phyloP scores from a whole-genome alignment of 441 rosid species.

The Erodium texanum region DNA sequence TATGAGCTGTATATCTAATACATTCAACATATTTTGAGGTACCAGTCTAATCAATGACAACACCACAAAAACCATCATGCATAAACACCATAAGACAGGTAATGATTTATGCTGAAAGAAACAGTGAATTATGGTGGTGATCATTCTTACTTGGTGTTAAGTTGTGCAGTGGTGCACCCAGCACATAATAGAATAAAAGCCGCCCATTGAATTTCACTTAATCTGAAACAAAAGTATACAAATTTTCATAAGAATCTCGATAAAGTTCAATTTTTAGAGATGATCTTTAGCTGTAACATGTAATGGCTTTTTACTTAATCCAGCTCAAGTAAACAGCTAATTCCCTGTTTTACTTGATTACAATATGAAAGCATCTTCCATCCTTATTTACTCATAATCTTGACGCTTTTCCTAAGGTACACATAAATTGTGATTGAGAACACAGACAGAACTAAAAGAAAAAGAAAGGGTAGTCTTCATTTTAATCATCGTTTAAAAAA shows the following conservation, averaged over 20 bases:
- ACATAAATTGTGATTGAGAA: background rate
- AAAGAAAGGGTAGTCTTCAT: background rate
- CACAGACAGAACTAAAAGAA: background rate
- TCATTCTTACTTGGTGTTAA: constrained; percentile 65
- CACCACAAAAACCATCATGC: background rate
- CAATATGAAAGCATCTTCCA: background rate
- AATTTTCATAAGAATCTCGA: background rate
- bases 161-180: constrained; percentile 93
- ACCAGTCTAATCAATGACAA: constrained; percentile 6
- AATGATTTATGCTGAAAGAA: constrained; percentile 8
- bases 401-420: background rate
- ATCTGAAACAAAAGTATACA: constrained; percentile 33
- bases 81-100: constrained; percentile 11
- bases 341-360: background rate
- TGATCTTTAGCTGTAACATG: background rate
- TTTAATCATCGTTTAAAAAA: background rate
- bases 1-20: constrained; percentile 2
- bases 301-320: background rate
- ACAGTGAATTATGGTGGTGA: constrained; percentile 2
- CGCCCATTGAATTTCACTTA: constrained; percentile 93
- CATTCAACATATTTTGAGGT: background rate
- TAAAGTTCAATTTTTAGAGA: background rate
- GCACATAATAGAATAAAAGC: constrained; percentile 84
- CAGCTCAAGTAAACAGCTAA: background rate
- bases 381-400: background rate